These are phyloP conservation scores for Pseudohyphozyma bogoriensis DNA, from an alignment of 768 basidiomycete genomes.

Conservation along the genomic window DNA sequence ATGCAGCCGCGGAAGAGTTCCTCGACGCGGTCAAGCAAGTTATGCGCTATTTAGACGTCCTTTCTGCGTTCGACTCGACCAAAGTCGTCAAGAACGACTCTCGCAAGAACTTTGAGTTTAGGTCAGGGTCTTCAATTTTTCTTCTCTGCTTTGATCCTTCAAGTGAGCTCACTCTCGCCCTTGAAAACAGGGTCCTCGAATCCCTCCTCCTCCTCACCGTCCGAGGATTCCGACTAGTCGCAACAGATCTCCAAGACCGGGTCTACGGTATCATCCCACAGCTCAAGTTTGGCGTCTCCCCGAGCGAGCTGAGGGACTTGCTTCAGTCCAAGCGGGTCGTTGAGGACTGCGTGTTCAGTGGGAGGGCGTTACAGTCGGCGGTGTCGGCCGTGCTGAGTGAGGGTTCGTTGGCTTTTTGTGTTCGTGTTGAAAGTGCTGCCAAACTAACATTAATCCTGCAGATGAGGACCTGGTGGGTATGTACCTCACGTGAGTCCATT, in stretches of 20 bases:
- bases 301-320: constrained; percentile 19
- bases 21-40: constrained; percentile 10
- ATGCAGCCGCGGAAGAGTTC: constrained; percentile 4
- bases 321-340: constrained; percentile 22
- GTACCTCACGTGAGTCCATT: constrained; percentile 15
- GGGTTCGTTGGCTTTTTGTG: constrained; percentile 3
- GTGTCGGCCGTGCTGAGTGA: constrained; percentile 11
- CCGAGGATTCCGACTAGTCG: constrained; percentile 10
- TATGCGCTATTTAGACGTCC: too few relatives aligned
- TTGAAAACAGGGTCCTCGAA: constrained; percentile 9
- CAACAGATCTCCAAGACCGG: constrained; percentile 14
- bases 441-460: neutral
- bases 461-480: constrained; percentile 23
- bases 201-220: constrained; percentile 19
- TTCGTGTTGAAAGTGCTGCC: too few relatives aligned
- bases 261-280: constrained; percentile 15
- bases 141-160: neutral
- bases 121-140: too few relatives aligned
- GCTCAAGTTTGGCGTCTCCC: constrained; percentile 17
- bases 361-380: constrained; percentile 16
- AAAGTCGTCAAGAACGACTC: constrained; percentile 5
- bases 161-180: too few relatives aligned
- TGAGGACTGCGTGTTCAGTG: constrained; percentile 17
- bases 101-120: constrained; percentile 9
- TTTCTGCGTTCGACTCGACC: too few relatives aligned